These are phyloP conservation scores for Russula dissimulans DNA, from an alignment of 768 basidiomycete genomes.

Conservation along the genomic window DNA sequence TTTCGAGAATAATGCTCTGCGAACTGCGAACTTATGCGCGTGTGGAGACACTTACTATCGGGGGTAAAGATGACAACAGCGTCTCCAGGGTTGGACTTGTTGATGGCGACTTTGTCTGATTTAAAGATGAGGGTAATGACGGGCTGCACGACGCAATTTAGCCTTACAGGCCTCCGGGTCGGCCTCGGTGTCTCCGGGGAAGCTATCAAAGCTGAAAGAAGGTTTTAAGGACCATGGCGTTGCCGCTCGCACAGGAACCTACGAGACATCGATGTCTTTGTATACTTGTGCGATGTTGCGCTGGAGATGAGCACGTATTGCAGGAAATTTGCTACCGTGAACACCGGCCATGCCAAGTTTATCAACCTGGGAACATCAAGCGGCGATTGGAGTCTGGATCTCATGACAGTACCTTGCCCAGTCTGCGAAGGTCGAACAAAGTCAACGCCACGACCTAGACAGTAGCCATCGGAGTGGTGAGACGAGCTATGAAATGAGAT, in stretches of 20 bases:
- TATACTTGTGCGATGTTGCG: constrained; percentile 79
- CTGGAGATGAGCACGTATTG: constrained; percentile 68
- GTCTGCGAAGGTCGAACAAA: constrained; percentile 78
- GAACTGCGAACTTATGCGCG: not conserved
- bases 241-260: constrained; percentile 23
- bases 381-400: constrained; percentile 12
- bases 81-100: constrained; percentile 67
- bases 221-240: not conserved
- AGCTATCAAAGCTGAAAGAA: constrained; percentile 58
- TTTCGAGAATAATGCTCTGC: constrained; percentile 24
- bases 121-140: not conserved
- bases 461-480: not conserved
- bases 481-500: constrained; percentile 20
- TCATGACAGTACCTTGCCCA: constrained; percentile 53
- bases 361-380: constrained; percentile 39
- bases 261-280: constrained; percentile 82
- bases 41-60: constrained; percentile 49
- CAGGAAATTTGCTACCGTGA: constrained; percentile 81
- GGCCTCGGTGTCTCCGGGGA: constrained; percentile 57
- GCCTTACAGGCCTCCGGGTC: constrained; percentile 77
- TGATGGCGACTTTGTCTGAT: constrained; percentile 72
- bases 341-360: constrained; percentile 83
- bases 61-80: constrained; percentile 94
- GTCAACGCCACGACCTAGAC: constrained; percentile 80
- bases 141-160: not conserved